Conservation (phyloP, 169 alveolate species). For the Eimeria acervulina region DNA sequence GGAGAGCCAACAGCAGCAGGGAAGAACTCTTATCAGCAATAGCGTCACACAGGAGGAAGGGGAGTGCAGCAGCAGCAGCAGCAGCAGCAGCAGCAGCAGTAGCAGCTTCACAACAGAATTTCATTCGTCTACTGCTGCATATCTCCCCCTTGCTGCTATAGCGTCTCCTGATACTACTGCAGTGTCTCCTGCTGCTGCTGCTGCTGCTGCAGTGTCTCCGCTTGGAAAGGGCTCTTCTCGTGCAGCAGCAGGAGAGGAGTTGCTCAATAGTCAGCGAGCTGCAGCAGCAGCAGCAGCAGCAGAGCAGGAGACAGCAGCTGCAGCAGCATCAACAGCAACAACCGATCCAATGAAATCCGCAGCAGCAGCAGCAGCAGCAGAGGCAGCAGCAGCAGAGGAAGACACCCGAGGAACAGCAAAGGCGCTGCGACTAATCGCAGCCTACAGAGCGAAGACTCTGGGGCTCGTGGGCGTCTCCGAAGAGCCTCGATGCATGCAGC, state of each 20-base stretch:
- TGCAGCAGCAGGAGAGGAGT: not conserved
- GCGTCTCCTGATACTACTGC: not conserved
- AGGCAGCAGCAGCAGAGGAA: not conserved
- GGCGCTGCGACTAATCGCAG: slow-evolving; percentile 24
- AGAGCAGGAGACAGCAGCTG: not conserved
- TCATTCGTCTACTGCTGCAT: not conserved
- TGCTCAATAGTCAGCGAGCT: not conserved
- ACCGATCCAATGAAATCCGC: not conserved
- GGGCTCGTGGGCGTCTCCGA: not conserved
- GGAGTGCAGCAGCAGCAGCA: too few relatives aligned
- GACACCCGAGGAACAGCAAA: slow-evolving; percentile 9
- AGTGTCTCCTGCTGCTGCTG: slow-evolving; percentile 20
- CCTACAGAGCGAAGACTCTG: not conserved
- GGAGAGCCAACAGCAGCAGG: not conserved
- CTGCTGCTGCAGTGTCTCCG: not conserved
- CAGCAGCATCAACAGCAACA: not conserved
- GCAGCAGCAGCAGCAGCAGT: not conserved
- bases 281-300: not conserved
- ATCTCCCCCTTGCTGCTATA: not conserved
- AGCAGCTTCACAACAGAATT: not conserved
- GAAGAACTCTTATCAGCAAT: too few relatives aligned
- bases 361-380: too few relatives aligned
- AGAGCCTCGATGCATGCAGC: too few relatives aligned
- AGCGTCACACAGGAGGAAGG: too few relatives aligned
- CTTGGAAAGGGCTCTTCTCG: not conserved